These are phyloP conservation scores for Marsdenia floribunda DNA, from an alignment of 257 asterid genomes.

Conservation along the genomic window DNA sequence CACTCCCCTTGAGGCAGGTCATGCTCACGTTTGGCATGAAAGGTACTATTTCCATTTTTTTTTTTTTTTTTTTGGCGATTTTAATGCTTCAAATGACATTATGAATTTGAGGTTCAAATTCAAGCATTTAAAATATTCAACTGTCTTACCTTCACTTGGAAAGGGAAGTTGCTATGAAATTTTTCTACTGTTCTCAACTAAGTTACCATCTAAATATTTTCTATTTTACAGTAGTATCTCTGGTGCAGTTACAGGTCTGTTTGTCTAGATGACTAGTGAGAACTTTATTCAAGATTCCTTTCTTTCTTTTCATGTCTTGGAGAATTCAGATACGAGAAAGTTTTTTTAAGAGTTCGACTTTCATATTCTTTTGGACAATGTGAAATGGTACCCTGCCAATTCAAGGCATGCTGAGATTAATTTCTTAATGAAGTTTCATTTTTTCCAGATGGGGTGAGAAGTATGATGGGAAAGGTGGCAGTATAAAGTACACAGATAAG, in stretches of 20 bases:
- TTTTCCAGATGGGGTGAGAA: conserved; percentile 86
- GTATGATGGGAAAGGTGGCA: conserved; percentile 87
- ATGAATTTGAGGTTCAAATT: background rate
- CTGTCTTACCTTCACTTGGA: background rate
- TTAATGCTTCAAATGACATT: background rate
- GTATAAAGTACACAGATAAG: conserved; percentile 85
- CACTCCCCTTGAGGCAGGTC: conserved; percentile 81
- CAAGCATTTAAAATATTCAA: background rate
- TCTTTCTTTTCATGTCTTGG: background rate
- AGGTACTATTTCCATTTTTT: conserved; percentile 32
- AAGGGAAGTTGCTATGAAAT: background rate
- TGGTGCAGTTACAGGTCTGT: background rate
- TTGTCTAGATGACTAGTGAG: background rate
- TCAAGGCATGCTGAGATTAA: background rate
- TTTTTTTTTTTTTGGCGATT: background rate
- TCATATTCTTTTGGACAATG: background rate
- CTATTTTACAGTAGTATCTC: background rate
- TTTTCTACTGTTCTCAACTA: background rate
- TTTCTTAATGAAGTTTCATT: background rate
- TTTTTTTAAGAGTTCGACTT: background rate
- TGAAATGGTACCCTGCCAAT: background rate
- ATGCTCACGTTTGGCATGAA: conserved; percentile 98
- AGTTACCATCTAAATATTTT: background rate
- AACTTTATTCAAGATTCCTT: background rate
- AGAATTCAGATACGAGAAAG: background rate